Conservation (phyloP, 495 filamentous ascomycete genomes). For the Talaromyces wortmannii region DNA sequence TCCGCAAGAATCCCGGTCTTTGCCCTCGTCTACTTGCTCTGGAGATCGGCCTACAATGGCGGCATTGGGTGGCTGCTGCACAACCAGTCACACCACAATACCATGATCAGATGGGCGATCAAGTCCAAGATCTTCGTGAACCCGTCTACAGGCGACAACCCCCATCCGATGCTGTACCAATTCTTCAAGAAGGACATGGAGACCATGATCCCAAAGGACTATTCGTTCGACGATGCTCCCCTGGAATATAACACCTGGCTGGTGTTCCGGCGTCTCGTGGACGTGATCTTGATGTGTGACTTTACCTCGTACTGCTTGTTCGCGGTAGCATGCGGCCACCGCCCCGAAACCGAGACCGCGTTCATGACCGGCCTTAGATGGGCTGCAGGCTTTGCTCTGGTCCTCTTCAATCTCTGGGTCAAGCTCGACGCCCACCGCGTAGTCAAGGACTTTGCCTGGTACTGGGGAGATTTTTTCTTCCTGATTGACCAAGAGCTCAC, state of each 20-base stretch:
- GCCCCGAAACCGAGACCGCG: slow-evolving; percentile 63
- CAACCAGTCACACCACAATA: slow-evolving; percentile 81
- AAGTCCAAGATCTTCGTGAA: slow-evolving; percentile 80
- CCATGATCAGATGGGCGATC: slow-evolving; percentile 81
- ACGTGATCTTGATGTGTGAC: slow-evolving; percentile 96
- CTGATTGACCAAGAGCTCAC: slow-evolving; percentile 96
- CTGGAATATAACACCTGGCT: slow-evolving; percentile 99
- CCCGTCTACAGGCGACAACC: slow-evolving; percentile 70
- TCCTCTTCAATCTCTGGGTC: slow-evolving; percentile 97
- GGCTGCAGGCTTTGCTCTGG: slow-evolving; percentile 69
- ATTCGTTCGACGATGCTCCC: slow-evolving; percentile 86
- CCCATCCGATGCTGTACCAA: slow-evolving; percentile 71
- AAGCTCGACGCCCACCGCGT: slow-evolving; percentile 96
- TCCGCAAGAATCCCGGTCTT: slow-evolving; percentile 65
- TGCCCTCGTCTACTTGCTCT: slow-evolving; percentile 79
- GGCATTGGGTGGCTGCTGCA: slow-evolving; percentile 89
- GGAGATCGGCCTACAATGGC: slow-evolving; percentile 85
- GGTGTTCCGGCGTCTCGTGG: slow-evolving; percentile 87
- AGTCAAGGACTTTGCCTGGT: slow-evolving; percentile 99
- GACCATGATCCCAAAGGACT: slow-evolving; percentile 88
- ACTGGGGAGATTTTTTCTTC: slow-evolving; percentile 99
- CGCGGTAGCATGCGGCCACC: slow-evolving; percentile 78
- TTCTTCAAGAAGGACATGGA: slow-evolving; percentile 84
- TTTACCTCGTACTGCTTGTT: slow-evolving; percentile 95
- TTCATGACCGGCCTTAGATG: slow-evolving; percentile 68